phyloP scores from a whole-genome alignment of 208 protist genomes.

The Novymonas esmeraldas region DNA sequence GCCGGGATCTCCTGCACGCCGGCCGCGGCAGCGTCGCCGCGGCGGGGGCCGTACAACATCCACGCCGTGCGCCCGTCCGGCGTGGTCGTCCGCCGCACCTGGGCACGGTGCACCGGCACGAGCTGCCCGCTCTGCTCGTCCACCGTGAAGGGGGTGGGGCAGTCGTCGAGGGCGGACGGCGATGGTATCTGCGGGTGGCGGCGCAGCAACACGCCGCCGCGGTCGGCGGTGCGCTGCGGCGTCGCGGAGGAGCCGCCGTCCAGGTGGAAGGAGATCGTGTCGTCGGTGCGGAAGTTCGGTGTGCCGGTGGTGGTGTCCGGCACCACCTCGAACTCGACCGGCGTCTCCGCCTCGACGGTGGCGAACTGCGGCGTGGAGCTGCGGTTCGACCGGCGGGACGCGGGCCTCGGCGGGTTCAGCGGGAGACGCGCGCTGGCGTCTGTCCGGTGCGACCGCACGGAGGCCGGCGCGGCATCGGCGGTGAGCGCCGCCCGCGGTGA shows the following conservation, averaged over 20 bases:
- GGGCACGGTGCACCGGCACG: constrained; percentile 34
- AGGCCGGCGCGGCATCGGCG: constrained; percentile 3
- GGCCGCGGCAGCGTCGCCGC: constrained; percentile 21
- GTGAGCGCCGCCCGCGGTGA: background rate
- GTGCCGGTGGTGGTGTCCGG: constrained; percentile 20
- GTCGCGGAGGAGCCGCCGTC: constrained; percentile 7
- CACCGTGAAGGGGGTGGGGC: constrained; percentile 38
- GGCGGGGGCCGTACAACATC: constrained; percentile 53
- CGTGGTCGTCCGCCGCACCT: constrained; percentile 44
- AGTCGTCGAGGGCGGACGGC: constrained; percentile 41
- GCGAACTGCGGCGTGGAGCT: constrained; percentile 13
- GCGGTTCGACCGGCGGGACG: constrained; percentile 6
- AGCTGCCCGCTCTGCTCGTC: constrained; percentile 43
- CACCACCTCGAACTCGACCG: constrained; percentile 15
- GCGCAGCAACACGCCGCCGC: constrained; percentile 5
- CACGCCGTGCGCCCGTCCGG: constrained; percentile 58
- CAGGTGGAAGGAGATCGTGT: constrained; percentile 39
- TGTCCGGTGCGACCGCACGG: constrained; percentile 13
- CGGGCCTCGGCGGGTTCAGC: constrained; percentile 10
- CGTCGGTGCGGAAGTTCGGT: constrained; percentile 29
- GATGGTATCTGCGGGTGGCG: constrained; percentile 51
- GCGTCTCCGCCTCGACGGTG: constrained; percentile 1
- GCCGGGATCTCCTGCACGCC: constrained; percentile 46
- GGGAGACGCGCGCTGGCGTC: constrained; percentile 4
- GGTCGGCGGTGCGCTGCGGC: constrained; percentile 13